Evolutionary conservation across 306 rosid genomes (phyloP).

Genomic region (Vachellia pachyceras): DNA sequence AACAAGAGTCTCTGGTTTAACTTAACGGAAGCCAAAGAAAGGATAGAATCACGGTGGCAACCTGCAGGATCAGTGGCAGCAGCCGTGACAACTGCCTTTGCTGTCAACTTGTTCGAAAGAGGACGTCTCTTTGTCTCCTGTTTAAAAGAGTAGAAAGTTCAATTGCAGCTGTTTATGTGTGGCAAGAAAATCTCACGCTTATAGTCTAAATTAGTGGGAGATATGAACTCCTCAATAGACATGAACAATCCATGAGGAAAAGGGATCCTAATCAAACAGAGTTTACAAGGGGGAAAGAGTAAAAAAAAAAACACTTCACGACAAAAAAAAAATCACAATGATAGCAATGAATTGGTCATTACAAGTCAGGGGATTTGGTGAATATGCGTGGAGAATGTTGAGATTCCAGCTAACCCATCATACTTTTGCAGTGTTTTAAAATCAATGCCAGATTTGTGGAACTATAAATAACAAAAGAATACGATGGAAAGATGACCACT

Average conservation of each 20-base stretch:
- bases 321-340: too few species aligned
- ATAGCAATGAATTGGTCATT: conserved; percentile 20
- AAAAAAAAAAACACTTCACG: too few species aligned
- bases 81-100: conserved; percentile 83
- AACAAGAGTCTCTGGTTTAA: conserved; percentile 84
- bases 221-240: not conserved
- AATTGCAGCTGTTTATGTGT: conserved; percentile 25
- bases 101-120: conserved; percentile 63
- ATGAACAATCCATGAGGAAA: not conserved
- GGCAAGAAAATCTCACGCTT: not conserved
- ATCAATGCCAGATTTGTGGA: not conserved
- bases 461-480: not conserved
- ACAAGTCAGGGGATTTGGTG: not conserved
- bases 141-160: conserved; percentile 33
- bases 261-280: conserved; percentile 7
- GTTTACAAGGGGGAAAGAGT: conserved; percentile 24
- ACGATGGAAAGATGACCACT: not conserved
- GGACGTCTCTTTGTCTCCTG: conserved; percentile 92
- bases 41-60: conserved; percentile 86
- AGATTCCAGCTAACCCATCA: not conserved
- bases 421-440: not conserved
- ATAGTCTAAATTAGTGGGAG: conserved; percentile 13
- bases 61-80: conserved; percentile 96
- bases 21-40: conserved; percentile 91
- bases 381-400: not conserved